phyloP scores from a whole-genome alignment of 1,284 basidiomycete genomes.

The Agroathelia rolfsii region DNA sequence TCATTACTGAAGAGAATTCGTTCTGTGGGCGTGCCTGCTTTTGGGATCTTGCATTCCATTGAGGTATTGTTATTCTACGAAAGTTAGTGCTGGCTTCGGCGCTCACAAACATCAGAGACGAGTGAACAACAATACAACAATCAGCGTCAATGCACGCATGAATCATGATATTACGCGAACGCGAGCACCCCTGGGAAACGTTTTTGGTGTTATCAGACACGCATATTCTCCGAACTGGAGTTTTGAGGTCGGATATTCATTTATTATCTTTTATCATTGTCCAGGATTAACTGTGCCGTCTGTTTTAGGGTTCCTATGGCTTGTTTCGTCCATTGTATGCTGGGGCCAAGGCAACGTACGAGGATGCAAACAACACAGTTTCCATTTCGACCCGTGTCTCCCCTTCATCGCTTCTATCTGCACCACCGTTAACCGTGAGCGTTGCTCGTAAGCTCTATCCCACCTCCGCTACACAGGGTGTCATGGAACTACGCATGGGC shows the following conservation, averaged over 20 bases:
- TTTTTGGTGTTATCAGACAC: constrained; percentile 53
- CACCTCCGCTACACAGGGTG: constrained; percentile 19
- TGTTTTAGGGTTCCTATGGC: constrained; percentile 20
- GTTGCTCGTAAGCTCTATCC: constrained; percentile 23
- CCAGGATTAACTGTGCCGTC: constrained; percentile 7
- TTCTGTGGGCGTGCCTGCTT: constrained; percentile 23
- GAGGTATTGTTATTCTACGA: too few species aligned
- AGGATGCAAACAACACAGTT: constrained; percentile 21
- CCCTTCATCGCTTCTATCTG: constrained; percentile 17
- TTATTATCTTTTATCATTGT: constrained; percentile 16
- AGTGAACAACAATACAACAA: constrained; percentile 27
- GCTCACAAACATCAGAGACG: too few species aligned
- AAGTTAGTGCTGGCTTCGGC: too few species aligned
- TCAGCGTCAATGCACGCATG: constrained; percentile 24
- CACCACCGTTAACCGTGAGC: constrained; percentile 21
- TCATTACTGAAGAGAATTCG: constrained; percentile 24
- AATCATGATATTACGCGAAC: constrained; percentile 18
- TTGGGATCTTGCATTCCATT: constrained; percentile 27
- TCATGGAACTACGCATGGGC: constrained; percentile 2
- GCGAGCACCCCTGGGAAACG: constrained; percentile 24
- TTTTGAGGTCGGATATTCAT: constrained; percentile 30
- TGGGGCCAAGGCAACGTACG: constrained; percentile 28
- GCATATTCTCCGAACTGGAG: constrained; percentile 49
- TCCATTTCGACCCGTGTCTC: constrained; percentile 16
- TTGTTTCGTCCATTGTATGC: constrained; percentile 27